phyloP scores from a whole-genome alignment of 2,329 filamentous ascomycete genomes.

The Cordyceps cateniannulata region DNA sequence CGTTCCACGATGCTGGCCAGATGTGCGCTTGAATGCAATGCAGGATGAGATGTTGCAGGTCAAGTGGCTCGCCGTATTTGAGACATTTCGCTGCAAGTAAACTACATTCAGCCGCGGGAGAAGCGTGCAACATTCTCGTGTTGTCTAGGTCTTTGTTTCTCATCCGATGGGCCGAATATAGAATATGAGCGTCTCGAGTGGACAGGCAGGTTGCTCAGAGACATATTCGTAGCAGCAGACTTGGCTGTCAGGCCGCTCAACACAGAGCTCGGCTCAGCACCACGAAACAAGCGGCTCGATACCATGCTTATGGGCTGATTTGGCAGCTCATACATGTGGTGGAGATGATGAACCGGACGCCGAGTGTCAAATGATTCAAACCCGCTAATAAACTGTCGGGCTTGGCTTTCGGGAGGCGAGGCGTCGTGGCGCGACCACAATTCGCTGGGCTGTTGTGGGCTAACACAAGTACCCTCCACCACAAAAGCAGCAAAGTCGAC shows the following conservation, averaged over 20 bases:
- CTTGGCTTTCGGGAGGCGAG: constrained; percentile 7
- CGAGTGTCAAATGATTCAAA: neutral
- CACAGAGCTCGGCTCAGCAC: neutral
- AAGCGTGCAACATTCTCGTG: no score
- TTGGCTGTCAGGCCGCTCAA: neutral
- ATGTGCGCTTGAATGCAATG: neutral
- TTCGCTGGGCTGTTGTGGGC: neutral
- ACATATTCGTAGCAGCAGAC: neutral
- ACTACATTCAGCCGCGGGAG: neutral
- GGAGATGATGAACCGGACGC: neutral
- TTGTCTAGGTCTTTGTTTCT: no score
- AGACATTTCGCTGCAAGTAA: neutral
- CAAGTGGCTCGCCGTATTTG: neutral
- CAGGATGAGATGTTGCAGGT: neutral
- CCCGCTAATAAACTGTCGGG: constrained; percentile 2
- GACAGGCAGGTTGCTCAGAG: neutral
- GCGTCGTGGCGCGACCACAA: constrained; percentile 1
- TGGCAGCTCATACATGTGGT: neutral
- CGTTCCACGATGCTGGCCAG: neutral
- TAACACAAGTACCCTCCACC: constrained; percentile 8
- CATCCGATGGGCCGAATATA: no score
- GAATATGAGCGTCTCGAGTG: neutral
- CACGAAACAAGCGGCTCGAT: neutral
- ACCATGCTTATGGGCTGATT: constrained; percentile 1
- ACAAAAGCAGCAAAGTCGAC: neutral